Evolutionary conservation across 345 rosid genomes (phyloP).

Genomic region (Populus nigra): DNA sequence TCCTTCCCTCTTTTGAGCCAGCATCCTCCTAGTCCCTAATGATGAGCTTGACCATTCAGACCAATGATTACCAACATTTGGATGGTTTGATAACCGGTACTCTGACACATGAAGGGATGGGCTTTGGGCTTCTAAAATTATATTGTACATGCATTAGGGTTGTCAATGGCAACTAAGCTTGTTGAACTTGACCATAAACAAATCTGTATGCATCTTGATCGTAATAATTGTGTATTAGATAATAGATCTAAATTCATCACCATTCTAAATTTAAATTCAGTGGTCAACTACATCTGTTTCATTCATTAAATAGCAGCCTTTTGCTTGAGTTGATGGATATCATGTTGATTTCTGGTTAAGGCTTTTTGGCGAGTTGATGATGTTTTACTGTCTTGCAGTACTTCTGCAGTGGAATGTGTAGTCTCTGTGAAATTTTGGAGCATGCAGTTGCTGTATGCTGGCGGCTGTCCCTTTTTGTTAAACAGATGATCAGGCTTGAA

Average conservation of each 20-base stretch:
- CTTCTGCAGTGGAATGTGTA: slow-evolving; percentile 37
- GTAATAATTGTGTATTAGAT: background rate
- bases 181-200: background rate
- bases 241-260: background rate
- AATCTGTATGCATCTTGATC: background rate
- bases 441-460: slow-evolving; percentile 36
- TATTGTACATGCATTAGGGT: background rate
- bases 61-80: background rate
- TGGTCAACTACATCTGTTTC: background rate
- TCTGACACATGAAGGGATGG: background rate
- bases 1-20: background rate
- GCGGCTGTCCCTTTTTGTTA: slow-evolving; percentile 33
- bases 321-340: background rate
- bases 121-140: background rate
- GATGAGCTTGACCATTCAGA: background rate
- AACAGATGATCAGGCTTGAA: slow-evolving; percentile 29
- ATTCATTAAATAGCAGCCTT: background rate
- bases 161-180: background rate
- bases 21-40: background rate
- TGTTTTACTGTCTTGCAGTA: background rate
- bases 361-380: slow-evolving; percentile 6
- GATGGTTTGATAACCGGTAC: background rate
- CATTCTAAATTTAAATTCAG: background rate
- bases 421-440: slow-evolving; percentile 35
- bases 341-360: background rate